Evolutionary conservation across 2,329 filamentous ascomycete species (phyloP).

Genomic region (Epichloe hybrida): DNA sequence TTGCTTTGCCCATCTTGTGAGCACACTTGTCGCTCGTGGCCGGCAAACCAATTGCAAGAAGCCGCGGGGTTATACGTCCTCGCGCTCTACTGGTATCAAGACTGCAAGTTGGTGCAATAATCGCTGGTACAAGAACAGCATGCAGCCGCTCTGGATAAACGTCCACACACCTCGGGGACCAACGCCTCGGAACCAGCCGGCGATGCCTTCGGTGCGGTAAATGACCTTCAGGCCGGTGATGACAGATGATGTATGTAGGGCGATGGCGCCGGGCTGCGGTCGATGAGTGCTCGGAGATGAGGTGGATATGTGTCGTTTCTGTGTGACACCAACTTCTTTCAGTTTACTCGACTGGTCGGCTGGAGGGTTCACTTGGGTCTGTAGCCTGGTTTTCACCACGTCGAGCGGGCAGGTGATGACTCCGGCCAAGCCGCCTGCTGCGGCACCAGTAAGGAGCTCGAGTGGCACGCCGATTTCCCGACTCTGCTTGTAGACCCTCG

Average conservation of each 20-base stretch:
- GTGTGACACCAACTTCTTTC: constrained; percentile 28
- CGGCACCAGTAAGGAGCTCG: constrained; percentile 79
- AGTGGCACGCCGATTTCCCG: constrained; percentile 74
- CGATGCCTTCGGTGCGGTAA: constrained; percentile 77
- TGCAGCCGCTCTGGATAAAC: constrained; percentile 89
- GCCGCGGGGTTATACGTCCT: constrained; percentile 11
- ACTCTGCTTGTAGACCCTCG: constrained; percentile 63
- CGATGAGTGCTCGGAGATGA: constrained; percentile 78
- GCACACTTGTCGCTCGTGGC: no score
- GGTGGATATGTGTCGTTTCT: constrained; percentile 71
- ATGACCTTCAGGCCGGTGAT: constrained; percentile 73
- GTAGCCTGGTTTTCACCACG: constrained; percentile 91
- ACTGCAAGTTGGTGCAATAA: constrained; percentile 63
- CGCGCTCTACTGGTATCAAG: constrained; percentile 21
- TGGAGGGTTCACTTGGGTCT: constrained; percentile 62
- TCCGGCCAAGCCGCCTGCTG: constrained; percentile 82
- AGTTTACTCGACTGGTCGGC: constrained; percentile 13
- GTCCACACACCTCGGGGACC: constrained; percentile 92
- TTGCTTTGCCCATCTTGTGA: no score
- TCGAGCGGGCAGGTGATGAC: constrained; percentile 92
- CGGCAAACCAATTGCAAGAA: no score
- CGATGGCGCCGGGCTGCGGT: constrained; percentile 62
- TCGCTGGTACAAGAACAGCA: constrained; percentile 91
- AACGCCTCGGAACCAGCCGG: constrained; percentile 88
- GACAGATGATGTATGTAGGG: constrained; percentile 81